These are phyloP conservation scores for Tephrocybe sp. DNA, from an alignment of 768 basidiomycete species.

Conservation along the genomic window DNA sequence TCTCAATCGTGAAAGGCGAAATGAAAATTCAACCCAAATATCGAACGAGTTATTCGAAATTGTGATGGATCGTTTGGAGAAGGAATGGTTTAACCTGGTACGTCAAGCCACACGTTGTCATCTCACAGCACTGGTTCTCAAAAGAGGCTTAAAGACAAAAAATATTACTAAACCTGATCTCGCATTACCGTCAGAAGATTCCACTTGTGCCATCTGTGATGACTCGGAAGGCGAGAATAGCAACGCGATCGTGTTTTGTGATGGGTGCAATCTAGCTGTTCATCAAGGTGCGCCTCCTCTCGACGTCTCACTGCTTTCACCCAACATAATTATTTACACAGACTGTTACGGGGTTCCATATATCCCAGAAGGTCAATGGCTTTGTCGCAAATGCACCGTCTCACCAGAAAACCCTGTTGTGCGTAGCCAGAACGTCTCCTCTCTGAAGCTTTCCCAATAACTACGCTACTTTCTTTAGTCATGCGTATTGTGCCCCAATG, in stretches of 20 bases:
- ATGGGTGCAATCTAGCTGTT: conserved; percentile 98
- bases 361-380: conserved; percentile 99
- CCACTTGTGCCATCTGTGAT: conserved; percentile 95
- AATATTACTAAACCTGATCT: conserved; percentile 88
- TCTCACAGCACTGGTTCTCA: background rate
- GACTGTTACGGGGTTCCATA: conserved; percentile 99
- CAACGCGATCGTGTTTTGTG: conserved; percentile 99
- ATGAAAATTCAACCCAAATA: conserved; percentile 68
- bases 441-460: no score
- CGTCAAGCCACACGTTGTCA: conserved; percentile 24
- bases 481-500: conserved; percentile 94
- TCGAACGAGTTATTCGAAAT: conserved; percentile 91
- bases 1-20: conserved; percentile 80
- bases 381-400: conserved; percentile 97
- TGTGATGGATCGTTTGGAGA: conserved; percentile 96
- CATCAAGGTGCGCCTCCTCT: conserved; percentile 95
- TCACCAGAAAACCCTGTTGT: conserved; percentile 97
- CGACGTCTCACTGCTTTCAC: background rate
- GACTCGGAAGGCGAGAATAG: conserved; percentile 98
- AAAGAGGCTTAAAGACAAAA: conserved; percentile 66
- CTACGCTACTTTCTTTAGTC: conserved; percentile 56
- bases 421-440: no score
- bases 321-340: conserved; percentile 26
- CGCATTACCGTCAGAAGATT: conserved; percentile 91
- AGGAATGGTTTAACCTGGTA: conserved; percentile 98